Percentiles rank a stretch among this genome's conserved stretches.
Evolutionary conservation across 2,329 filamentous ascomycete species (phyloP).

Genomic region (Botrytis deweyae): DNA sequence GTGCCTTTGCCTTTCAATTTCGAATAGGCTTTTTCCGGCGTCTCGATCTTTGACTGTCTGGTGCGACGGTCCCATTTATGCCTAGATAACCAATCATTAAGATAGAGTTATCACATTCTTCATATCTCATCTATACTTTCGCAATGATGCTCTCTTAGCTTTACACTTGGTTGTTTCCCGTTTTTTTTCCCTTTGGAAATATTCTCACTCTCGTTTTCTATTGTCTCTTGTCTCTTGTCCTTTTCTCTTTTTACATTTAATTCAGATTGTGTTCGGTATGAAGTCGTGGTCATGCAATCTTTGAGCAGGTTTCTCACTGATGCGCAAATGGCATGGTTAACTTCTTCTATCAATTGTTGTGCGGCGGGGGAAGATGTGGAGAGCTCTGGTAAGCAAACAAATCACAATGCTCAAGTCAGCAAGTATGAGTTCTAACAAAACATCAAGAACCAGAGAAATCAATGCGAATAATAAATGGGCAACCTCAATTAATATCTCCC

Average conservation of each 20-base stretch:
- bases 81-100: slow-evolving; percentile 15
- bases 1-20: slow-evolving; percentile 8
- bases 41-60: slow-evolving; percentile 15
- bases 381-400: slow-evolving; percentile 32
- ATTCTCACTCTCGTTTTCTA: slow-evolving; percentile 9
- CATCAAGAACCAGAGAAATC: slow-evolving; percentile 39
- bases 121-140: background rate
- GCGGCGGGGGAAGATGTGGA: slow-evolving; percentile 29
- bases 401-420: background rate
- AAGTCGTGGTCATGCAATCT: slow-evolving; percentile 36
- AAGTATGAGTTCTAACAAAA: slow-evolving; percentile 4
- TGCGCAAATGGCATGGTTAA: slow-evolving; percentile 36
- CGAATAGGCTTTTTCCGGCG: slow-evolving; percentile 14
- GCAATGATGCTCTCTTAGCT: slow-evolving; percentile 9
- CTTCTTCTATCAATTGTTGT: slow-evolving; percentile 36
- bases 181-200: background rate
- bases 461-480: slow-evolving; percentile 43
- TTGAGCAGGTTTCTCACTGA: slow-evolving; percentile 39
- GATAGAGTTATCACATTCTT: slow-evolving; percentile 14
- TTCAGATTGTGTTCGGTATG: slow-evolving; percentile 31
- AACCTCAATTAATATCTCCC: slow-evolving; percentile 43
- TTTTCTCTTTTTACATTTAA: background rate
- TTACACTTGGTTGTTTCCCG: background rate
- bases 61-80: slow-evolving; percentile 11
- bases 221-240: background rate